These are phyloP conservation scores for Blepharisma undulans DNA, from an alignment of 169 alveolate species.

Conservation along the genomic window DNA sequence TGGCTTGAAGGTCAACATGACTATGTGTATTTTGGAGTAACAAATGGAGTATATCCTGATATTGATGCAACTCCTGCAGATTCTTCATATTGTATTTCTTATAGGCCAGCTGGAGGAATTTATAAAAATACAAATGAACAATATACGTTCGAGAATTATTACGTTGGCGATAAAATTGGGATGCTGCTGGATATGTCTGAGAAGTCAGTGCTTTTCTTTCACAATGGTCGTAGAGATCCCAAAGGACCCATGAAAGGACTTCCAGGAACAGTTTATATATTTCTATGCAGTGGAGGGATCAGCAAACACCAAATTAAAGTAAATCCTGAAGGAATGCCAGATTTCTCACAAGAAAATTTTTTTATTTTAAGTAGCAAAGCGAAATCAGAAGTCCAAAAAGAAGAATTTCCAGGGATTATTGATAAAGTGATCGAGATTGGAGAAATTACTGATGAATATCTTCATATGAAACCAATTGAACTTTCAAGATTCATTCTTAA, in stretches of 20 bases:
- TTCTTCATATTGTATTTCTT: not conserved
- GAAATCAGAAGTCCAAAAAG: not conserved
- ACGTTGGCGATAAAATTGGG: conserved; percentile 22
- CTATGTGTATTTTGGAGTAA: not conserved
- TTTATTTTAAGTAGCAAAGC: not conserved
- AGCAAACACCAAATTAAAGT: not conserved
- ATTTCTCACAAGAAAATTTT: not conserved
- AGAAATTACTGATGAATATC: not conserved
- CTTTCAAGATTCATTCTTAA: not conserved
- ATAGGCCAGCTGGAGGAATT: not conserved
- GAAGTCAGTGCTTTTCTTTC: conserved; percentile 4
- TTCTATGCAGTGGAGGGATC: not conserved
- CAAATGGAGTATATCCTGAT: not conserved
- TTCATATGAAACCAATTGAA: not conserved
- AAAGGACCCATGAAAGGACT: not conserved
- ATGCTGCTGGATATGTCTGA: conserved; percentile 25
- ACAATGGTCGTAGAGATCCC: not conserved
- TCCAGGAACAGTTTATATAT: not conserved
- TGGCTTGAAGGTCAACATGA: not conserved
- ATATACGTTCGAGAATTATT: not conserved
- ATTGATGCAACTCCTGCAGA: not conserved
- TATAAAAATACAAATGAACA: not conserved
- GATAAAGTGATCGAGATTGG: not conserved
- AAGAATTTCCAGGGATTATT: not conserved
- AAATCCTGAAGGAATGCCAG: not conserved